A percentile compares a stretch with the other conserved stretches of the same genome.
Conservation (phyloP, 257 asterid genomes). For the Ehretia macrophylla region DNA sequence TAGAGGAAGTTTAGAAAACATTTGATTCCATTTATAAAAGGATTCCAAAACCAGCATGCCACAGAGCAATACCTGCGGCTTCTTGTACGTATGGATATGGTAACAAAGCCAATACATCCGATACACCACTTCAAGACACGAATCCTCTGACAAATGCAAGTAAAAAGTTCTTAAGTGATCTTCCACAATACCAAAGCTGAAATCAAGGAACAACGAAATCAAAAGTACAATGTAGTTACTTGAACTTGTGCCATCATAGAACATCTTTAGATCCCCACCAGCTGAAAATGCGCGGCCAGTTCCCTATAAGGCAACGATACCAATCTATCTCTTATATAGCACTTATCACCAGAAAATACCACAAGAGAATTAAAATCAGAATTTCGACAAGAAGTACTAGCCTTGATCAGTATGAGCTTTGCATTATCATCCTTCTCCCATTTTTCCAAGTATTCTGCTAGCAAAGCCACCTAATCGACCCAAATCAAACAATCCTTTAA, state of each 20-base stretch:
- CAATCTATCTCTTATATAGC: not conserved
- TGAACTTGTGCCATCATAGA: conserved; percentile 68
- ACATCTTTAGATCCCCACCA: conserved; percentile 92
- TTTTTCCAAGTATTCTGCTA: conserved; percentile 74
- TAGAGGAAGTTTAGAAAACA: not conserved
- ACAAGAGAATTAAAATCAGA: conserved; percentile 2
- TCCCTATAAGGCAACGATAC: conserved; percentile 42
- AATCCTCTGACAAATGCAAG: conserved; percentile 55
- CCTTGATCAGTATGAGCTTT: conserved; percentile 73
- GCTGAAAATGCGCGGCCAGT: conserved; percentile 96
- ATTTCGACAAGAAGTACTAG: conserved; percentile 7
- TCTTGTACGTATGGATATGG: conserved; percentile 84
- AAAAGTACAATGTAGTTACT: conserved; percentile 33
- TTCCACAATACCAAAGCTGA: conserved; percentile 8
- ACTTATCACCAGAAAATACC: not conserved
- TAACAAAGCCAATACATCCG: conserved; percentile 97
- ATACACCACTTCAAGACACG: conserved; percentile 78
- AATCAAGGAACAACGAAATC: conserved; percentile 4
- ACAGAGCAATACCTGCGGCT: conserved; percentile 48
- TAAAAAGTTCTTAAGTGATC: conserved; percentile 7
- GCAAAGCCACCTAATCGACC: conserved; percentile 53
- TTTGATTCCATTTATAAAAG: not conserved
- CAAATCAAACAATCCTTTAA: not conserved
- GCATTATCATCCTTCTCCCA: conserved; percentile 86
- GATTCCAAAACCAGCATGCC: not conserved